Evolutionary conservation across 371 early-diverging fungal genomes (phyloP), one percentile per base, ranked within the genome.

Genomic region (Basidiobolus heterosporus): DNA sequence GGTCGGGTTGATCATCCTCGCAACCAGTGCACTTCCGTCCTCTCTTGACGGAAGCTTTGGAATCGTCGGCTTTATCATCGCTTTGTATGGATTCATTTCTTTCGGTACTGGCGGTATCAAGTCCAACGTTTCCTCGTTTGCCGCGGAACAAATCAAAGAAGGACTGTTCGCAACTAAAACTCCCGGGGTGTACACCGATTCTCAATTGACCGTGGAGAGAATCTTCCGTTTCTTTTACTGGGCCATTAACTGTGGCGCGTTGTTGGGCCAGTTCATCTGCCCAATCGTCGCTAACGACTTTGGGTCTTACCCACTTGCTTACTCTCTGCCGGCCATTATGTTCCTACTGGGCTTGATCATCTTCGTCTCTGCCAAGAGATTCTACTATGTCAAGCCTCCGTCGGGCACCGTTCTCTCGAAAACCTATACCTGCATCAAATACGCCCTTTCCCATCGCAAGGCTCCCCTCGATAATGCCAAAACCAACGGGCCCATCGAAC

Each of bases 31-130:
- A 1, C 58, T 72, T 19, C 65, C 62, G 3, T 38, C 58, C 9
- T 59, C 67, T 17, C 68, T 82, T 49, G 65, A 58, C 37, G 61
- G 56, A 39, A 61, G 68, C 8, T 59, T 63, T 50, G 75, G 75
- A 19, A 60, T 80, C 40, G 72, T 82, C 1, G 75, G 82, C 8
- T 74, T 80, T 43, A 56, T 78, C 22, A 59, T 82, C 15, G 60
- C 83, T 13, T 55, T 80, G 38, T 64, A 69, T 47, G 58, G 78
- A 46, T 62, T 90, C 45, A 81, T 90, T 43, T 78, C 86, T 35
- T 61, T 84, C 42, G 88, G 88, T 48, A 85, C 90, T 3, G 92
- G 92, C 38, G 87, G 90, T 47, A 90, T 91, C 60, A 90, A 90
- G 61, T 67, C 82, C 38, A 74, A 75, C 57, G 75, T 84, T 41